Conservation (phyloP, 495 filamentous ascomycete genomes). For the Hypomontagnella monticulosa region DNA sequence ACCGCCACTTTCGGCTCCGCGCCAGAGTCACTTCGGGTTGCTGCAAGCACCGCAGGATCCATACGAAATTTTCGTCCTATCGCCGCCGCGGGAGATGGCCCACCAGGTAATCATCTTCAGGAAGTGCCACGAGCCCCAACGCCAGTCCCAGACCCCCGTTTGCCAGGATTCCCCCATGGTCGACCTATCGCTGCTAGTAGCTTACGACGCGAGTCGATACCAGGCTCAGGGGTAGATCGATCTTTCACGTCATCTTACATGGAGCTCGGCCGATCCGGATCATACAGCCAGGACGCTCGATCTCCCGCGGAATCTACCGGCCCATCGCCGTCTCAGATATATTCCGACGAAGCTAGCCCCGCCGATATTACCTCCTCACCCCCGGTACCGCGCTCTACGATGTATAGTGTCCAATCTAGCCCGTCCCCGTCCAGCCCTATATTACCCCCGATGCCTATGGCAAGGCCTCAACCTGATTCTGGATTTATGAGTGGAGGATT, state of each 20-base stretch:
- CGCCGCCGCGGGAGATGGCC: constrained; percentile 62
- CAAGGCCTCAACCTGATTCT: constrained; percentile 67
- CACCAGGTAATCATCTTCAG: constrained; percentile 66
- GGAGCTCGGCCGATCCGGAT: constrained; percentile 33
- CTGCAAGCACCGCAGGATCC: constrained; percentile 86
- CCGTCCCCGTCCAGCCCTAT: constrained; percentile 76
- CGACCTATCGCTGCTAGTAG: constrained; percentile 29
- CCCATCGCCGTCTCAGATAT: constrained; percentile 65
- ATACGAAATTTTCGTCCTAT: constrained; percentile 86
- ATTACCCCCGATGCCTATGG: constrained; percentile 68
- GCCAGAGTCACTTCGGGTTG: constrained; percentile 83
- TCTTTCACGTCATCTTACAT: constrained; percentile 20
- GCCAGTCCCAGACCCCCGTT: constrained; percentile 66
- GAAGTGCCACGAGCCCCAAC: constrained; percentile 84
- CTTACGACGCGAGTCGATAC: constrained; percentile 38
- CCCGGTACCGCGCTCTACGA: constrained; percentile 67
- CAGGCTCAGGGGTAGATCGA: constrained; percentile 19
- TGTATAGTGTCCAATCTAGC: constrained; percentile 58
- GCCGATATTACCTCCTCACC: constrained; percentile 80
- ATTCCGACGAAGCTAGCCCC: constrained; percentile 65
- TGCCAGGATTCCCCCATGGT: constrained; percentile 42
- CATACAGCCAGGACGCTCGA: constrained; percentile 49
- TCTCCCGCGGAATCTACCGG: constrained; percentile 58
- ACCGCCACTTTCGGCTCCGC: constrained; percentile 74
- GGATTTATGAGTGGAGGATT: constrained; percentile 82